phyloP scores from a whole-genome alignment of 441 rosid species.

The Populus tomentosa region DNA sequence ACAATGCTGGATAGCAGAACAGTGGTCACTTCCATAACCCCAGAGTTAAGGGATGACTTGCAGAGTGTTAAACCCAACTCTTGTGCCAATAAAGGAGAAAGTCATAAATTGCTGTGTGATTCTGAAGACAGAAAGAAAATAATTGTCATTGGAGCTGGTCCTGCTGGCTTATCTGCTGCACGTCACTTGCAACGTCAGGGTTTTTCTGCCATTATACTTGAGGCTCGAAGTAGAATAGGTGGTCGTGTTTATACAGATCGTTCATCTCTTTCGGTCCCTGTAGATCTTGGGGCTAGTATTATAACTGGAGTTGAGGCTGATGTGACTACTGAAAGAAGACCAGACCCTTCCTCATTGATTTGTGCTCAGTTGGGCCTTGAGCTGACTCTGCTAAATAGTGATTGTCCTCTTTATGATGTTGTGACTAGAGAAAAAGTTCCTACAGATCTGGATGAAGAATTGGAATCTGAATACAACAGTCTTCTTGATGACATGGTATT shows the following conservation, averaged over 20 bases:
- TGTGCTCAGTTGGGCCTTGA: conserved; percentile 97
- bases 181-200: conserved; percentile 97
- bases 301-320: conserved; percentile 99
- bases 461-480: conserved; percentile 92
- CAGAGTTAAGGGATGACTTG: conserved; percentile 34
- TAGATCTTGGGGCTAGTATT: conserved; percentile 99
- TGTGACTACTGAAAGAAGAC: conserved; percentile 95
- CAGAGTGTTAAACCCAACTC: conserved; percentile 32
- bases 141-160: conserved; percentile 97
- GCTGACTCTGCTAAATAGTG: conserved; percentile 90
- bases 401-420: conserved; percentile 96
- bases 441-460: conserved; percentile 79
- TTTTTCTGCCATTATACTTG: conserved; percentile 79
- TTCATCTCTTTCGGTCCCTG: conserved; percentile 97
- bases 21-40: conserved; percentile 28
- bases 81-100: conserved; percentile 27
- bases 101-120: conserved; percentile 29
- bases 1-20: conserved; percentile 21
- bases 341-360: conserved; percentile 94
- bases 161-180: conserved; percentile 98
- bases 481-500: conserved; percentile 92
- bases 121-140: conserved; percentile 54
- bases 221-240: conserved; percentile 92
- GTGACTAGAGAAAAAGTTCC: conserved; percentile 93
- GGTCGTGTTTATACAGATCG: conserved; percentile 96